These are phyloP conservation scores for Avena insularis DNA, from an alignment of 176 grass and related monocot genomes.

Conservation along the genomic window DNA sequence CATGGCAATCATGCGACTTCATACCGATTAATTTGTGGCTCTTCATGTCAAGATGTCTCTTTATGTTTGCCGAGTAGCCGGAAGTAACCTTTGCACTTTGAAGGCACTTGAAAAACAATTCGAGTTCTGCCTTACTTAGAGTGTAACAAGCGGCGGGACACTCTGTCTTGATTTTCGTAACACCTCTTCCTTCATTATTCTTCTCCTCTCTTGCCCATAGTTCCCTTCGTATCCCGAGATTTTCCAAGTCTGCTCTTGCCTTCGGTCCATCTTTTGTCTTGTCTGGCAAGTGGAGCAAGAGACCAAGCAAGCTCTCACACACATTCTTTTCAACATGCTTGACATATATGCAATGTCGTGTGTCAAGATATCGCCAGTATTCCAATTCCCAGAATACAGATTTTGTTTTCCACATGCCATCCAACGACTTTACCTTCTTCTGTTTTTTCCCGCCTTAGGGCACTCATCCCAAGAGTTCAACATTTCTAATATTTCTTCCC, in stretches of 20 bases:
- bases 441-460: not conserved
- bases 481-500: not conserved
- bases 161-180: not conserved
- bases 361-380: not conserved
- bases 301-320: not conserved
- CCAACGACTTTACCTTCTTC: not conserved
- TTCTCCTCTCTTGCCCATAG: not conserved
- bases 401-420: not conserved
- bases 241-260: not conserved
- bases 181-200: not conserved
- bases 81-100: not conserved
- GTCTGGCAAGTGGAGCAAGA: not conserved
- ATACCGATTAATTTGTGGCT: not conserved
- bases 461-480: not conserved
- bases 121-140: not conserved
- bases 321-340: conserved; percentile 1
- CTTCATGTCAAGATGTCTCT: conserved; percentile 13
- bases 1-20: not conserved
- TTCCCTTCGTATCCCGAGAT: not conserved
- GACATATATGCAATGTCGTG: not conserved
- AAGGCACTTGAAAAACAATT: not conserved
- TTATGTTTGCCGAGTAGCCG: not conserved
- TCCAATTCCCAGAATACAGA: not conserved
- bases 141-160: not conserved
- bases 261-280: not conserved